A percentile compares a stretch with the other conserved stretches of the same genome.
Evolutionary conservation across 2,329 filamentous ascomycete genomes (phyloP).

Genomic region (Ilyonectria destructans): DNA sequence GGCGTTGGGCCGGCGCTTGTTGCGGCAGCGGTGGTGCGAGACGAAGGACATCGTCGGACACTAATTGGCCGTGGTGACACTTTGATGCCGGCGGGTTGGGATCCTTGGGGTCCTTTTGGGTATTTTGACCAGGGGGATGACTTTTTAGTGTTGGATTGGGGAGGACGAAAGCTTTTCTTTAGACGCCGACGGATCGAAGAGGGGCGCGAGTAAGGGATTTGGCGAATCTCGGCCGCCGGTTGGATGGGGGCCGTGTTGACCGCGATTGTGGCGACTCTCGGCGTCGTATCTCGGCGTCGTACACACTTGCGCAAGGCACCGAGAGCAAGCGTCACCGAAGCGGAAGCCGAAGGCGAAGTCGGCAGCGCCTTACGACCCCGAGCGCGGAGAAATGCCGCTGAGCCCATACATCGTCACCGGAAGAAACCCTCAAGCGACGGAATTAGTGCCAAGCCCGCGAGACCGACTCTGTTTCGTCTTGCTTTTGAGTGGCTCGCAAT

Average conservation of each 20-base stretch:
- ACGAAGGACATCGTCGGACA: conserved; percentile 13
- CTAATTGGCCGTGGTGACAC: conserved; percentile 19
- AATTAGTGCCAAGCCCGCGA: neutral
- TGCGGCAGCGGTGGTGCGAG: conserved; percentile 16
- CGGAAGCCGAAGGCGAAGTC: neutral
- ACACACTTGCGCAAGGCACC: conserved; percentile 13
- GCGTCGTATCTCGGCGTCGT: conserved; percentile 16
- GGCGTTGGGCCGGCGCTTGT: conserved; percentile 27
- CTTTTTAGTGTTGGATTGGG: neutral
- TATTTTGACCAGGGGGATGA: neutral
- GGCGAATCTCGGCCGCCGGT: conserved; percentile 1
- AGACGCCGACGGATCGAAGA: neutral
- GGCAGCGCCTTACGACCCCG: conserved; percentile 3
- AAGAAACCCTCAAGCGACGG: neutral
- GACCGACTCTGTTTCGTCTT: neutral
- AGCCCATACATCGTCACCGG: neutral
- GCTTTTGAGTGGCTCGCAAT: neutral
- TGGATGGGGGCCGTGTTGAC: conserved; percentile 11
- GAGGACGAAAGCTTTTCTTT: neutral
- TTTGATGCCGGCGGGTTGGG: neutral
- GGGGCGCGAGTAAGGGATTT: neutral
- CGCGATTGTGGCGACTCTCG: conserved; percentile 25
- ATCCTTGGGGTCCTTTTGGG: conserved; percentile 4
- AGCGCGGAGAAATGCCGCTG: conserved; percentile 14
- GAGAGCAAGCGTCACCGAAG: conserved; percentile 19